These are phyloP conservation scores for Taphrina deformans DNA, from an alignment of 1,139 yeast genomes.

Conservation along the genomic window DNA sequence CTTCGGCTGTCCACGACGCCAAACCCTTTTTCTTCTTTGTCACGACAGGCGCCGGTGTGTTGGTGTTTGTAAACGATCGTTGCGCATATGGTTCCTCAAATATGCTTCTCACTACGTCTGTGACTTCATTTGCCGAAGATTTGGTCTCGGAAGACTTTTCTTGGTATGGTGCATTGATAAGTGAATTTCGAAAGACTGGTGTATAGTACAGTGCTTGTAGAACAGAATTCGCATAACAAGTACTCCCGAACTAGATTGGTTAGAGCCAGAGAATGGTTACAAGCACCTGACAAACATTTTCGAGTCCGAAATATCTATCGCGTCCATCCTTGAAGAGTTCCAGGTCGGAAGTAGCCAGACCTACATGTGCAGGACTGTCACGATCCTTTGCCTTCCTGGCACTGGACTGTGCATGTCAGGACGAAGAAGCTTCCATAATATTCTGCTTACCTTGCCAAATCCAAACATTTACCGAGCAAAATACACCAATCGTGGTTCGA, in stretches of 20 bases:
- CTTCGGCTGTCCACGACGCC: conserved; percentile 21
- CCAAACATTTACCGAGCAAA: conserved; percentile 21
- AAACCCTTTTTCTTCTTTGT: conserved; percentile 30
- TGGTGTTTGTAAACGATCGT: conserved; percentile 16
- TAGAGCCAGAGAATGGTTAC: neutral
- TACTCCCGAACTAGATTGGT: conserved; percentile 56
- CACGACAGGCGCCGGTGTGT: conserved; percentile 2
- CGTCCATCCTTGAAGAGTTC: conserved; percentile 37
- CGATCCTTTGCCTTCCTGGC: conserved; percentile 21
- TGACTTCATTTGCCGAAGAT: neutral
- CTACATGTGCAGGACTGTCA: neutral
- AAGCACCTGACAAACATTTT: conserved; percentile 51
- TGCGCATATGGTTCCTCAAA: conserved; percentile 26
- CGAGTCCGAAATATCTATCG: conserved; percentile 79
- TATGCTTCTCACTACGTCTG: conserved; percentile 5
- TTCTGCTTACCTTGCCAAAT: conserved; percentile 32
- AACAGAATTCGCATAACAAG: conserved; percentile 85
- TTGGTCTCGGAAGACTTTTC: neutral
- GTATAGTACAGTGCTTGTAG: conserved; percentile 83
- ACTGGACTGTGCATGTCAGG: conserved; percentile 22
- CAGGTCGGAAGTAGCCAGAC: neutral
- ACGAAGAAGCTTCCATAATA: too few species aligned
- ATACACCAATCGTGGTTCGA: neutral
- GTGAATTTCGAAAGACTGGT: conserved; percentile 61
- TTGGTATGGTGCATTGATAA: conserved; percentile 46